Percentiles rank a stretch among this genome's conserved stretches.
These are phyloP conservation scores for Pseudoneurospora amorphoporcata DNA, from an alignment of 495 filamentous ascomycete genomes.

Conservation along the genomic window DNA sequence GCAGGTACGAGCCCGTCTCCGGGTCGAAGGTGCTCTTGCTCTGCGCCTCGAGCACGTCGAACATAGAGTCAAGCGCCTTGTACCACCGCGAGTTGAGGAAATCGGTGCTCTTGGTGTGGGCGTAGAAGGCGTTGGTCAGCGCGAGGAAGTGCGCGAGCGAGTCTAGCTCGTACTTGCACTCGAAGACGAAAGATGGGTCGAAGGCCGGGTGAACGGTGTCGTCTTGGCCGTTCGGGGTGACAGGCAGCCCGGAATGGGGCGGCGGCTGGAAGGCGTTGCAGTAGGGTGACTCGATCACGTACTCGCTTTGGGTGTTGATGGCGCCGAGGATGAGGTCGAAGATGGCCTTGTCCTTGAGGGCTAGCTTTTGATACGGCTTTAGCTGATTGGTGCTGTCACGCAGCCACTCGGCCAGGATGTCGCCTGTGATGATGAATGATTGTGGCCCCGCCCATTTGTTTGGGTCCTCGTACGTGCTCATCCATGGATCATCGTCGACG, in stretches of 20 bases:
- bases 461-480: conserved; percentile 25
- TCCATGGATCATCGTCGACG: conserved; percentile 2
- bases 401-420: conserved; percentile 97
- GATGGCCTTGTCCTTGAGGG: conserved; percentile 64
- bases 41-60: conserved; percentile 68
- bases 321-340: conserved; percentile 79
- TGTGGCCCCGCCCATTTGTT: conserved; percentile 73
- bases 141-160: conserved; percentile 87
- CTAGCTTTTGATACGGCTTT: conserved; percentile 75
- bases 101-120: conserved; percentile 62
- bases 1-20: conserved; percentile 47
- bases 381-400: conserved; percentile 96
- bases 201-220: conserved; percentile 82
- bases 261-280: conserved; percentile 98
- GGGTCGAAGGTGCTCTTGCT: conserved; percentile 67
- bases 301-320: conserved; percentile 94
- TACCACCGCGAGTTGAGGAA: conserved; percentile 77
- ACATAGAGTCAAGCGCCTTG: conserved; percentile 60
- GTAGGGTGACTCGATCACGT: conserved; percentile 88
- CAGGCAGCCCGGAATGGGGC: conserved; percentile 59
- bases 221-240: conserved; percentile 62
- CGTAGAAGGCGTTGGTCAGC: conserved; percentile 75
- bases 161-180: conserved; percentile 99
- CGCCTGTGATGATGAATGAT: conserved; percentile 95
- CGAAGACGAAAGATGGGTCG: conserved; percentile 76